Evolutionary conservation across 2,329 filamentous ascomycete species (phyloP).

Genomic region (Trichoderma harzianum): DNA sequence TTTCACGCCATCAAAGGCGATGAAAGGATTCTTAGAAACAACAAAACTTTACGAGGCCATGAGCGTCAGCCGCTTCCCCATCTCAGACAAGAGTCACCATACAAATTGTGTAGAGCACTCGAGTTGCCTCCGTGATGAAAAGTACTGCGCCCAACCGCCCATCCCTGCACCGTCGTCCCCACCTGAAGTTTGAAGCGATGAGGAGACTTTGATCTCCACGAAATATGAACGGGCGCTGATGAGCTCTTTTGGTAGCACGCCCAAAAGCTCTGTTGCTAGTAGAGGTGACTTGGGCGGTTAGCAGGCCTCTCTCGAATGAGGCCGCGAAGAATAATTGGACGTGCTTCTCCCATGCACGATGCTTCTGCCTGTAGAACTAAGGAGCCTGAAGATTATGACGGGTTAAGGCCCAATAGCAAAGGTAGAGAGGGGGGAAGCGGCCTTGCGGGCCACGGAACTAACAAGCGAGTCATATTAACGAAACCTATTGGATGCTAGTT

Average conservation of each 20-base stretch:
- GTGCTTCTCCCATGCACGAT: neutral
- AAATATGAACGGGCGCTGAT: neutral
- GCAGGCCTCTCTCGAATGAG: neutral
- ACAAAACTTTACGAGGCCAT: neutral
- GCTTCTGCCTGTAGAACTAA: neutral
- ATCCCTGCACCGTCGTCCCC: neutral
- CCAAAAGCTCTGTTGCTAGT: neutral
- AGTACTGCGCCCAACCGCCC: neutral
- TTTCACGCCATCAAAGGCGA: neutral
- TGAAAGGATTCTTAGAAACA: neutral
- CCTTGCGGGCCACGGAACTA: constrained; percentile 3
- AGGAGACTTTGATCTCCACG: neutral
- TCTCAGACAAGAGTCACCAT: neutral
- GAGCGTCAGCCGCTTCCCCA: neutral
- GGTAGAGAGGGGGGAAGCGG: neutral
- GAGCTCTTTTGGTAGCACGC: neutral
- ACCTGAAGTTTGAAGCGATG: neutral
- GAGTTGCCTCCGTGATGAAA: neutral
- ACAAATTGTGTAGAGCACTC: neutral
- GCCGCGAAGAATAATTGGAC: neutral
- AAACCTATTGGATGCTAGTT: constrained; percentile 8
- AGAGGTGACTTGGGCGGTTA: neutral
- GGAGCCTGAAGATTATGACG: neutral
- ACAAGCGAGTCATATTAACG: neutral
- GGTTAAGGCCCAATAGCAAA: neutral